phyloP scores from a whole-genome alignment of 208 protist genomes.

The Leishmania martiniquensis region DNA sequence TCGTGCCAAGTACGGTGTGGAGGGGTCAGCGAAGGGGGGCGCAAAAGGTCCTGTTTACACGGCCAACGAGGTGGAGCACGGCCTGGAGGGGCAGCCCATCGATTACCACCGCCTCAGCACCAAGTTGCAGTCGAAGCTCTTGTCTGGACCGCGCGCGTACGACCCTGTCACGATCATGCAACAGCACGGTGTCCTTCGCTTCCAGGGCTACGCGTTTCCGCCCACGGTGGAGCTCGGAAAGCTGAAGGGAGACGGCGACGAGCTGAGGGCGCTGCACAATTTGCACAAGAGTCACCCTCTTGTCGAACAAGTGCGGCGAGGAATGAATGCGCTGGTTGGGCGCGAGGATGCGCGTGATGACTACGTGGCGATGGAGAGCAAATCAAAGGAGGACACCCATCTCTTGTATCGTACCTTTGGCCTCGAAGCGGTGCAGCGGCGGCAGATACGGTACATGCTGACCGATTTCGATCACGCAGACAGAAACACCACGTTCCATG shows the following conservation, averaged over 20 bases:
- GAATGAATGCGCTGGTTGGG: constrained; percentile 48
- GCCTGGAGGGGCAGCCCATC: constrained; percentile 73
- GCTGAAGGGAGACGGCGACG: constrained; percentile 57
- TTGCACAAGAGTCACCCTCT: constrained; percentile 40
- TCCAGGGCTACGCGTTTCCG: constrained; percentile 88
- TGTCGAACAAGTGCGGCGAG: constrained; percentile 33
- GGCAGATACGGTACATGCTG: constrained; percentile 87
- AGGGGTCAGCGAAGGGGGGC: constrained; percentile 14
- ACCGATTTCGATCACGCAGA: constrained; percentile 87
- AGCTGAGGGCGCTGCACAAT: constrained; percentile 26
- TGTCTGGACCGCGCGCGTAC: constrained; percentile 70
- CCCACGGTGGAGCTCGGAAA: constrained; percentile 78
- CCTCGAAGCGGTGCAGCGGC: constrained; percentile 79
- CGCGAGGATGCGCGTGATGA: constrained; percentile 44
- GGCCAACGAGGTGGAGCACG: constrained; percentile 54
- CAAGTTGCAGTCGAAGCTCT: constrained; percentile 65
- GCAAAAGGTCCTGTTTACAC: constrained; percentile 42
- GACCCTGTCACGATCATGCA: constrained; percentile 82
- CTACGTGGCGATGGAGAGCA: constrained; percentile 49
- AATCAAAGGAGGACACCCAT: constrained; percentile 54
- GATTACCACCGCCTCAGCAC: constrained; percentile 74
- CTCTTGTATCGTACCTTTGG: constrained; percentile 68
- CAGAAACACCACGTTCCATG: constrained; percentile 79
- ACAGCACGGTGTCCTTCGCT: constrained; percentile 78
- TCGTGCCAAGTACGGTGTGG: constrained; percentile 59